Base-by-base conservation (phyloP, 1,284 basidiomycete species). In the Trametes hirsuta region DNA sequence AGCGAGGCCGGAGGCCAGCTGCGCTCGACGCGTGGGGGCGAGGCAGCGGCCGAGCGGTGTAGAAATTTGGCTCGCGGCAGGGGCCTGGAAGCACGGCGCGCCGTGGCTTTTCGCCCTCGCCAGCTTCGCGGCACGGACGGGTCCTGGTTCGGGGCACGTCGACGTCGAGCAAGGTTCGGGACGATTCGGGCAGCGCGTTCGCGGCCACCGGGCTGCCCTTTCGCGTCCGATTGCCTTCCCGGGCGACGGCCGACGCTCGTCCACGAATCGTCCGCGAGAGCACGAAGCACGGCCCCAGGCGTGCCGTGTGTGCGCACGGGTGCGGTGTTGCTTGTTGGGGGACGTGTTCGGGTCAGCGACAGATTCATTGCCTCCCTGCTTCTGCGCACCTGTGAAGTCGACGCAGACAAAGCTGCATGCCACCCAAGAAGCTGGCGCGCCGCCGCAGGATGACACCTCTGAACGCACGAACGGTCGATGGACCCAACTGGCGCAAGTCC, bases 61-160 rank as follows among this genome's bases (percentile, higher is more conserved):
- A 11, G 34, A 18, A 18, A 18, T 15, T 30, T 36, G 36, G 41
- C 51, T 53, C 24, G 34, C 51, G 51, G 41, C 40, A 45, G n/a
- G 12, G 9, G 34, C 37, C n/a, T 36, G 47, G 54, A 48, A 36
- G 53, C 6, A 42, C 53, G 46, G 14, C 53, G 34, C 18, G 39
- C 45, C 10, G 22, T 30, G 15, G 24, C 34, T 8, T 14, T 46
- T 39, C 21, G 47, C 39, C 5, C n/a, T 49, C 35, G 36, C 44
- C 24, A 47, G 44, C 37, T 58, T 58, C 56, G 56, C 49, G 56
- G 56, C 51, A 36, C n/a, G 36, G 56, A 10, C 22, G 44, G 18
- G 37, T 45, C 37, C 36, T 52, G 56, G 22, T 52, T 58, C 56
- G 49, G 56, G 15, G 12, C 25, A 52, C 45, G 56, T 58, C 56